Conservation (phyloP, 2,329 filamentous ascomycete genomes). For the Bretziella fagacearum region DNA sequence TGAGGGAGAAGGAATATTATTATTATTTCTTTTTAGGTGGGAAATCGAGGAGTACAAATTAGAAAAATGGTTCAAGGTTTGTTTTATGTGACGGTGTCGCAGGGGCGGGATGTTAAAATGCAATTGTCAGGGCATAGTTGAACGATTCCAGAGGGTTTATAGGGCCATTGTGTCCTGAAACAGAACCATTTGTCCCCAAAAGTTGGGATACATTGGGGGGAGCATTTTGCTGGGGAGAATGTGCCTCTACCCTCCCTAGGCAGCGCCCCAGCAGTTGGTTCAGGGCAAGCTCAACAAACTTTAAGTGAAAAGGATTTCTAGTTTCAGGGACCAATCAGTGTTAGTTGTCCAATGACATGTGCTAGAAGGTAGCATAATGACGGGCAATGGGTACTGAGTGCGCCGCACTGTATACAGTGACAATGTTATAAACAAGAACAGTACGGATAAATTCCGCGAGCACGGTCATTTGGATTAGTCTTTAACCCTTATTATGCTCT, state of each 20-base stretch:
- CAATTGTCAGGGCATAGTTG: too few species aligned
- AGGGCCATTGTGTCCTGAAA: too few species aligned
- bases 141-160: too few species aligned
- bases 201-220: too few species aligned
- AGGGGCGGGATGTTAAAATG: too few species aligned
- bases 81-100: background rate
- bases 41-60: background rate
- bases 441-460: too few species aligned
- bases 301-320: background rate
- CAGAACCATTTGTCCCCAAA: too few species aligned
- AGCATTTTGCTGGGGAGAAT: background rate
- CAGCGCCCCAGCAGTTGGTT: background rate
- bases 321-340: constrained; percentile 1
- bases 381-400: too few species aligned
- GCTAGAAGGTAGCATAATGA: background rate
- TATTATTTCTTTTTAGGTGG: background rate
- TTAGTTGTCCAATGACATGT: background rate
- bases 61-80: background rate
- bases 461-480: too few species aligned
- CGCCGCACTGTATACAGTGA: too few species aligned
- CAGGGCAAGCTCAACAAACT: background rate
- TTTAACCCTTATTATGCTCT: too few species aligned
- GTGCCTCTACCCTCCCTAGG: background rate
- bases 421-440: too few species aligned
- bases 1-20: background rate